Evolutionary conservation across 805 yeast species (phyloP), one percentile per base, ranked within the genome.

Genomic region (Pichia cabralensis): DNA sequence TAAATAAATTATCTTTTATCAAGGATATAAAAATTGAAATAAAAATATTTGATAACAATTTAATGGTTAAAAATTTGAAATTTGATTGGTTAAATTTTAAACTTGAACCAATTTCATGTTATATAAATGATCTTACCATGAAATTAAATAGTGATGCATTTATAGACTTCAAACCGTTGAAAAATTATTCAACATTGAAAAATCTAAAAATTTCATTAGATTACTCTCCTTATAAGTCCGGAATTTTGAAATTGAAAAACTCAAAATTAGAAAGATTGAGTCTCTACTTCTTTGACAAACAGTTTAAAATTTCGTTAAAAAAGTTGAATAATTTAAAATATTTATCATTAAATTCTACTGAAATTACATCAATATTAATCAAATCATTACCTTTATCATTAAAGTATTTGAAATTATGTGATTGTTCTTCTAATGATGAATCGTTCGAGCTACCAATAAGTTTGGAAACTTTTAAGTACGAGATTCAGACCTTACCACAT

Each of bases 51-150:
- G 39, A 36, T 23, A 36, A 36, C 25, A 25, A 31, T 32, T 18
- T 36, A 10, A 31, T 35, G 5, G 28, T n/a, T 9, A 26, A 36
- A 28, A 36, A 31, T 20, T 31, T 36, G 39, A 28, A 21, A 21
- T 36, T 36, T n/a, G 32, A 28, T 12, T 36, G 39, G 39, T 19
- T 36, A 4, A 13, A 31, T 24, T 16, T 15, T 16, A 31, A 21
- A 26, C 17, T 36, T 6, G 18, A 14, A 11, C 21, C 31, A 7
- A 22, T 31, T 6, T 20, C 28, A 17, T 26, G 24, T 14, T 31
- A 18, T 32, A 12, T 36, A 3, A 36, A 29, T 6, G 33, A 36
- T 21, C 19, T 36, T 12, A 24, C 24, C 13, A 36, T 36, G 33
- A 36, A 28, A 12, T 9, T 36, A 12, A 28, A 19, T 12, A 28